Conservation (phyloP, 1,139 yeast species). For the Hyphopichia khmerensis region DNA sequence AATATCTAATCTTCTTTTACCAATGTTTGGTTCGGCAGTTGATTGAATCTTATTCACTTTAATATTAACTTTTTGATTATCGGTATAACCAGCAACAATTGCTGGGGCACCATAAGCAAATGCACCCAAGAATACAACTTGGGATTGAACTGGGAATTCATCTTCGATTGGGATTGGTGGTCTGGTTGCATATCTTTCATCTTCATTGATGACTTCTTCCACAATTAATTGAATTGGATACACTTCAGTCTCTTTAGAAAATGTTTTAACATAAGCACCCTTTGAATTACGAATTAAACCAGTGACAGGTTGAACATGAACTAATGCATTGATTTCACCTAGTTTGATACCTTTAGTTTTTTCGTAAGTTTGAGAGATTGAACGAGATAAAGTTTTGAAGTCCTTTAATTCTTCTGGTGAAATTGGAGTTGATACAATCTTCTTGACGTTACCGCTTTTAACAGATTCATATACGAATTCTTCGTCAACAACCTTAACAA, state of each 20-base stretch:
- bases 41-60: slow-evolving; percentile 48
- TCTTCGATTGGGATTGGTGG: slow-evolving; percentile 75
- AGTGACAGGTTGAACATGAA: slow-evolving; percentile 70
- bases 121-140: slow-evolving; percentile 82
- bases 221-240: slow-evolving; percentile 81
- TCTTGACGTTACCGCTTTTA: slow-evolving; percentile 31
- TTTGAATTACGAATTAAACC: slow-evolving; percentile 69
- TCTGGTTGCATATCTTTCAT: slow-evolving; percentile 68
- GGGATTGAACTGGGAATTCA: slow-evolving; percentile 75
- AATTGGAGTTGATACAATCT: slow-evolving; percentile 40
- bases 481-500: slow-evolving; percentile 63
- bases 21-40: slow-evolving; percentile 61
- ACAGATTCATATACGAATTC: slow-evolving; percentile 43
- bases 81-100: slow-evolving; percentile 61
- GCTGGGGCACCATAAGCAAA: slow-evolving; percentile 90
- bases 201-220: slow-evolving; percentile 70
- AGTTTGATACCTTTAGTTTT: slow-evolving; percentile 59
- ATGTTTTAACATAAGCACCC: slow-evolving; percentile 80
- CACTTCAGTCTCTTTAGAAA: slow-evolving; percentile 48
- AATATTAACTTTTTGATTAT: slow-evolving; percentile 54
- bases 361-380: slow-evolving; percentile 36
- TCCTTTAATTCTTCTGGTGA: slow-evolving; percentile 38
- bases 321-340: slow-evolving; percentile 55
- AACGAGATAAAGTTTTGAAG: slow-evolving; percentile 32
- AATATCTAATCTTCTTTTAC: slow-evolving; percentile 53